A percentile compares a stretch with the other conserved stretches of the same genome.
These are phyloP conservation scores for Endoconidiophora laricicola DNA, from an alignment of 2,329 filamentous ascomycete species.

Conservation along the genomic window DNA sequence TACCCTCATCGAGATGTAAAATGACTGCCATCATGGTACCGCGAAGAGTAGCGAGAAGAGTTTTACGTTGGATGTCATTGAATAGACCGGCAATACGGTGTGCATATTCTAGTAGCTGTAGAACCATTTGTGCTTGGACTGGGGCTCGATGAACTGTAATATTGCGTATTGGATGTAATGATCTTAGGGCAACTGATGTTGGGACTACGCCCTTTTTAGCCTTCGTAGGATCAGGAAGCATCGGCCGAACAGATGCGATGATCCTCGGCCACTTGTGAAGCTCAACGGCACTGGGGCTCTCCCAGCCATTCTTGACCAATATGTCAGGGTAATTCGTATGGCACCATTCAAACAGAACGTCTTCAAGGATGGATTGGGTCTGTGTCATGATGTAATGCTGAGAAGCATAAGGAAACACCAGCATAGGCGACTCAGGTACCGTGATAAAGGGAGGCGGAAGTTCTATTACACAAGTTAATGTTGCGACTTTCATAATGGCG, in stretches of 20 bases:
- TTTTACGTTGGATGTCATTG: neutral
- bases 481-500: no score
- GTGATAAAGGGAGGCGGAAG: conserved; percentile 3
- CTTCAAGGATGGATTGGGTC: conserved; percentile 4
- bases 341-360: conserved; percentile 5
- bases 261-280: conserved; percentile 7
- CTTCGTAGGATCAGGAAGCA: conserved; percentile 4
- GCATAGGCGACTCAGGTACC: neutral
- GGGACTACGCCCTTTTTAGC: neutral
- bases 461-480: neutral
- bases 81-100: conserved; percentile 5
- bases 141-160: conserved; percentile 10
- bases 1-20: neutral
- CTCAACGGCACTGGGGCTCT: conserved; percentile 6
- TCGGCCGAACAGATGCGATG: neutral
- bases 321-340: conserved; percentile 2
- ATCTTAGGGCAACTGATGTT: neutral
- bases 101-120: conserved; percentile 1
- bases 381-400: conserved; percentile 8
- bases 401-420: conserved; percentile 4
- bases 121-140: conserved; percentile 1
- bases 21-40: neutral
- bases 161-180: conserved; percentile 7
- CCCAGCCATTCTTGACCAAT: neutral
- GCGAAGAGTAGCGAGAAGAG: neutral